Evolutionary conservation across 768 basidiomycete genomes (phyloP), one percentile per base, ranked within the genome.

Genomic region (Mycena metata): DNA sequence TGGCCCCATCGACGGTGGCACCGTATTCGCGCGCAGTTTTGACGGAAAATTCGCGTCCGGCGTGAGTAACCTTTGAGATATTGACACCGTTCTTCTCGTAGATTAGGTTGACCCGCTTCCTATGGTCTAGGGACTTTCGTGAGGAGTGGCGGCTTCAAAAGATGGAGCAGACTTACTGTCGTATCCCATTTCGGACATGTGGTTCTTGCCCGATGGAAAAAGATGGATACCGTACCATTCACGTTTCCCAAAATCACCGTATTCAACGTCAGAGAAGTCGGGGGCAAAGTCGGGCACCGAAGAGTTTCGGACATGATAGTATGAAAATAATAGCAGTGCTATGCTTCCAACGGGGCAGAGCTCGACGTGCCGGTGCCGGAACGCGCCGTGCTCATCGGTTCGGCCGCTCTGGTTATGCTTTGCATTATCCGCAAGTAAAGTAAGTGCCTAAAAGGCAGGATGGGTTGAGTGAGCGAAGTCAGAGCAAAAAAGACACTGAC

Each of bases 21-120:
- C 81, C 76, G 58, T 81, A 76, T 15, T 73, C 57, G 9, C 74
- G 70, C 15, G 78, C 74, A 3, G 70, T 78, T 36, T 70, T 64
- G 0, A 80, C 82, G 19, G 77, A 72, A 70, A 69, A 81, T 15
- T 72, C 69, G 1, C 72, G 71, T 0, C 75, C 73, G 0, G 71
- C 79, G 70, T 82, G 81, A 15, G 77, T 81, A n/a, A 75, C 76
- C 59, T 80, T 79, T 0, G 69, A 73, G 26, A 79, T 74, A 35
- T 57, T 46, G 23, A 81, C 61, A 16, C 68, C 59, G 39, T 76
- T 76, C n/a, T 60, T 58, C 30, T 64, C 43, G 46, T 79, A 75
- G 60, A 80, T 76, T 12, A 71, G 36, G 10, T 71, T 76, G 58
- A 82, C 63, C 3, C 66, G 65, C 33, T 74, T 70, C 0, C 74